Evolutionary conservation across 78 protist genomes (phyloP).

Genomic region (Guillardia theta): DNA sequence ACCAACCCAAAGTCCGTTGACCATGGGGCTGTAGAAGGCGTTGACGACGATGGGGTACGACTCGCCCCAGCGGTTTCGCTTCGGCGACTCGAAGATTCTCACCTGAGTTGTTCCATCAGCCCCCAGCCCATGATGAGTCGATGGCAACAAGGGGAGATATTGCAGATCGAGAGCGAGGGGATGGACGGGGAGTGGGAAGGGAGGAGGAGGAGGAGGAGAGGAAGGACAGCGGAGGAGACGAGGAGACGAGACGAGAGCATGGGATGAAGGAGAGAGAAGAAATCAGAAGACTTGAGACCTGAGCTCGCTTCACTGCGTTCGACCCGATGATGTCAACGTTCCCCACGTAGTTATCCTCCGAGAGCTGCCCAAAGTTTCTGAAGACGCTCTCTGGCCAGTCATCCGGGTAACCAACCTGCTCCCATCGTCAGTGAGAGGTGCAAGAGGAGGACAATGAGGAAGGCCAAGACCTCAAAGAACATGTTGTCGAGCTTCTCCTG

Average conservation of each 20-base stretch:
- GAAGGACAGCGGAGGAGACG: not conserved
- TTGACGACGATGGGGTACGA: constrained; percentile 35
- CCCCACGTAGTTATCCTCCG: not conserved
- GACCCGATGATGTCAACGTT: not conserved
- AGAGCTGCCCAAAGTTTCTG: too few relatives aligned
- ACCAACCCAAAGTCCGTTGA: not conserved
- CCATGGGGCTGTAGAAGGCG: constrained; percentile 18
- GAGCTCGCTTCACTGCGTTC: not conserved
- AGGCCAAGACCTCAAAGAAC: constrained; percentile 7
- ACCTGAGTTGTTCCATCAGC: too few relatives aligned
- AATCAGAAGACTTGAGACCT: not conserved
- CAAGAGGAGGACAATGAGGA: not conserved
- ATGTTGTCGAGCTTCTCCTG: constrained; percentile 21
- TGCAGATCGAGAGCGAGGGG: not conserved
- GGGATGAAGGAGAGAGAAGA: not conserved
- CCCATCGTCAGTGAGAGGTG: not conserved
- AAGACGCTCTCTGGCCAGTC: not conserved
- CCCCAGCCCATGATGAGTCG: too few relatives aligned
- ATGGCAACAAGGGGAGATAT: not conserved
- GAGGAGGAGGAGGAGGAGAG: not conserved
- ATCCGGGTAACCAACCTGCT: constrained; percentile 15
- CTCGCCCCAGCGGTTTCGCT: constrained; percentile 36
- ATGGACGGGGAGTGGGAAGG: not conserved
- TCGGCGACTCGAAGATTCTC: not conserved
- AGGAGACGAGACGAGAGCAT: not conserved